Evolutionary conservation across 2,329 filamentous ascomycete species (phyloP).

Genomic region (Ophiognomonia clavigignenti-juglandacearum): DNA sequence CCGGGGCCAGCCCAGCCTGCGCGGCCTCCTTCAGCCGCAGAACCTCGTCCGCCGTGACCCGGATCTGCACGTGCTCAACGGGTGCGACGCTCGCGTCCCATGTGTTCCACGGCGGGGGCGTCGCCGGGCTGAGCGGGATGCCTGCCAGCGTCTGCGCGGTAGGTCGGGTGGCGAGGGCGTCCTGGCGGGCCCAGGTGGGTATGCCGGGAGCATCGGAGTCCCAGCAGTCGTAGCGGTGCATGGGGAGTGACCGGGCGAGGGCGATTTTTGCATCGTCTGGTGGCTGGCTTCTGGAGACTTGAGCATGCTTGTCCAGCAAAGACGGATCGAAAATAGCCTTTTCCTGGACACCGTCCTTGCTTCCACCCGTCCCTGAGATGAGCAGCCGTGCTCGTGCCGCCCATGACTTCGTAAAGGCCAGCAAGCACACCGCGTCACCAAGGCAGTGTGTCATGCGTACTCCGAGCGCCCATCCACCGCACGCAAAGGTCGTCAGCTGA

Average conservation of each 20-base stretch:
- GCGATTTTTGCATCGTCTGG: slow-evolving; percentile 19
- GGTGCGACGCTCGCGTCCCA: slow-evolving; percentile 34
- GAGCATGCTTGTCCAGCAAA: slow-evolving; percentile 32
- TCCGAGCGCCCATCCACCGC: slow-evolving; percentile 36
- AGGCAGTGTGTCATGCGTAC: slow-evolving; percentile 39
- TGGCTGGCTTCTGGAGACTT: slow-evolving; percentile 21
- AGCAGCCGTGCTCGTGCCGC: slow-evolving; percentile 24
- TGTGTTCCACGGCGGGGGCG: slow-evolving; percentile 34
- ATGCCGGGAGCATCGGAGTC: slow-evolving; percentile 26
- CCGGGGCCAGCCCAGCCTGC: slow-evolving; percentile 6
- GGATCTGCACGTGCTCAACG: slow-evolving; percentile 29
- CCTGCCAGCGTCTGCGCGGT: background rate
- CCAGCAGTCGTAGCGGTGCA: slow-evolving; percentile 46
- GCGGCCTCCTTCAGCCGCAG: slow-evolving; percentile 26
- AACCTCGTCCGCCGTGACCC: slow-evolving; percentile 32
- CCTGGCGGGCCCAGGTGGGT: slow-evolving; percentile 21
- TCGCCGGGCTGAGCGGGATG: slow-evolving; percentile 23
- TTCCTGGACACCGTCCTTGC: background rate
- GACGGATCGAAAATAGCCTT: slow-evolving; percentile 34
- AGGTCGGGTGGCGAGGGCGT: slow-evolving; percentile 23
- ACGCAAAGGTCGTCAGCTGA: slow-evolving; percentile 35
- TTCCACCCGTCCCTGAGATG: background rate
- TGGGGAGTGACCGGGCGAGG: slow-evolving; percentile 32
- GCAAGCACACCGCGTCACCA: slow-evolving; percentile 38
- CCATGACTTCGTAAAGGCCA: slow-evolving; percentile 39